Evolutionary conservation across 2,329 filamentous ascomycete genomes (phyloP).

Genomic region (Xylariales sp.): DNA sequence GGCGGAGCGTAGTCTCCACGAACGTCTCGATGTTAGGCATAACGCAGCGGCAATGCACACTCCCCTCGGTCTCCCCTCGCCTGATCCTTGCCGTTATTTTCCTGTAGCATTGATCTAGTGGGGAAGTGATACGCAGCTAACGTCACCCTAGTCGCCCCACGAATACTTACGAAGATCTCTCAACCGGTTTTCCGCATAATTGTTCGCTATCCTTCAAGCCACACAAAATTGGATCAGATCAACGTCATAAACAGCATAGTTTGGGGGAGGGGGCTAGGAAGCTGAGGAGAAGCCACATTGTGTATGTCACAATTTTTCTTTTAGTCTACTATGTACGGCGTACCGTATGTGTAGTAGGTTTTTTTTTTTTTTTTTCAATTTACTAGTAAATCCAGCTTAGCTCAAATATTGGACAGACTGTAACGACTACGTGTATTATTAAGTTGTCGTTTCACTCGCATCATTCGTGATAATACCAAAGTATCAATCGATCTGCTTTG

Average conservation of each 20-base stretch:
- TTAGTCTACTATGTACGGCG: no score
- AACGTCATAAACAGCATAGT: slow-evolving; percentile 47
- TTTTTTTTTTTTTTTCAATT: no score
- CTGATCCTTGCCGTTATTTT: slow-evolving; percentile 17
- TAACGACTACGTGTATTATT: no score
- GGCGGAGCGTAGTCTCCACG: slow-evolving; percentile 4
- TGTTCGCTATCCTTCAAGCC: slow-evolving; percentile 37
- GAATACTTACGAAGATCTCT: slow-evolving; percentile 11
- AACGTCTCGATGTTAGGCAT: no score
- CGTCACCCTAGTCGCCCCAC: slow-evolving; percentile 37
- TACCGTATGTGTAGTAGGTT: no score
- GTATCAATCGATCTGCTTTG: no score
- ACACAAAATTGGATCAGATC: slow-evolving; percentile 40
- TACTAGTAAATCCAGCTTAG: no score
- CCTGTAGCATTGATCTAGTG: slow-evolving; percentile 25
- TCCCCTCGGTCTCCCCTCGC: not conserved
- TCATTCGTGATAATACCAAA: not conserved
- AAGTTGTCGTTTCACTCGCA: not conserved
- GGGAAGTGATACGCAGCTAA: slow-evolving; percentile 36
- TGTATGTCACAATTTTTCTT: no score
- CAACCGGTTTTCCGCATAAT: slow-evolving; percentile 45
- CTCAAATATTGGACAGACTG: no score
- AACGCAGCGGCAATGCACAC: no score
- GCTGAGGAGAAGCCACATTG: slow-evolving; percentile 12
- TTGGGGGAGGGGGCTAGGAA: not conserved